These are phyloP conservation scores for Termitomyces sp. DNA, from an alignment of 768 basidiomycete genomes.

Conservation along the genomic window DNA sequence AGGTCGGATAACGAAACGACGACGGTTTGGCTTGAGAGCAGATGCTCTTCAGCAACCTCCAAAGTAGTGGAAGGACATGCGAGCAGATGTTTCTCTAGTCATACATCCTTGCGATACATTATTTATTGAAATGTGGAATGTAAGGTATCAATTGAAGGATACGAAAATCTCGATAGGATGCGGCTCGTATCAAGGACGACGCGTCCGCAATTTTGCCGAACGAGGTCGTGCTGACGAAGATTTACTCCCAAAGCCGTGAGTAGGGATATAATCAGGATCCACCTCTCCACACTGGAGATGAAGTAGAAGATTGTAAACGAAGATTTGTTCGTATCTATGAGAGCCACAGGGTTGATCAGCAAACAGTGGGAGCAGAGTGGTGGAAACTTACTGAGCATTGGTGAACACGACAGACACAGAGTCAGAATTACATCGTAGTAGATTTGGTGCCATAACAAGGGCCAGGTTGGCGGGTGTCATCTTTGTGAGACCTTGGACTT, in stretches of 20 bases:
- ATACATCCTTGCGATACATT: background rate
- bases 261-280: slow-evolving; percentile 75
- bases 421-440: slow-evolving; percentile 82
- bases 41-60: background rate
- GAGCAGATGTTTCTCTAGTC: background rate
- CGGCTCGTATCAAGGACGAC: slow-evolving; percentile 26
- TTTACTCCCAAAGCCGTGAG: slow-evolving; percentile 76
- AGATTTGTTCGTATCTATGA: slow-evolving; percentile 79
- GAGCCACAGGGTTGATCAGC: slow-evolving; percentile 6
- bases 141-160: background rate
- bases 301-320: slow-evolving; percentile 80
- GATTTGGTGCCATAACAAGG: slow-evolving; percentile 88
- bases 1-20: background rate
- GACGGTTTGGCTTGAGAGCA: background rate
- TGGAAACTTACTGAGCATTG: slow-evolving; percentile 78
- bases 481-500: slow-evolving; percentile 69
- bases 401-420: slow-evolving; percentile 89
- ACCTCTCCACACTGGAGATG: slow-evolving; percentile 73
- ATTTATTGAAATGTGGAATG: background rate
- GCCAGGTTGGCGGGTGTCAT: slow-evolving; percentile 91
- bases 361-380: background rate
- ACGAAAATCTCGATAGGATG: background rate
- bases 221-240: slow-evolving; percentile 41
- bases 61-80: background rate
- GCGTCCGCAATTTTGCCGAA: slow-evolving; percentile 52